Conservation (phyloP, 495 filamentous ascomycete genomes). For the Poronia punctata region DNA sequence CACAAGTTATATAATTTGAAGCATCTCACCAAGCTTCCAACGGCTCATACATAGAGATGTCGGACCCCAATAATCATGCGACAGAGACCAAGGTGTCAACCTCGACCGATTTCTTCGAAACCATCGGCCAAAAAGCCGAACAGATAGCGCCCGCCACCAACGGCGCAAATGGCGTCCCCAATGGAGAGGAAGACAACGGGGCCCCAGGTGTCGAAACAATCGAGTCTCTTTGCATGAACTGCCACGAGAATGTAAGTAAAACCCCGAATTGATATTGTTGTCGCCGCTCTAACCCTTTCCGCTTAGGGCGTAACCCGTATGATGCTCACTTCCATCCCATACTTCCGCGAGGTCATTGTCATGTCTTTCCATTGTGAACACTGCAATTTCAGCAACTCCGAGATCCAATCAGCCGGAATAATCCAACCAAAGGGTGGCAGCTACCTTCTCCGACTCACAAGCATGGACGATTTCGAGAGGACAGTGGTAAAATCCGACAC, state of each 20-base stretch:
- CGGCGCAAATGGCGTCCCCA: conserved; percentile 17
- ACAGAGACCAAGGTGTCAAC: conserved; percentile 6
- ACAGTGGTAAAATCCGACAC: conserved; percentile 89
- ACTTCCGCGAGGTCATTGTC: conserved; percentile 92
- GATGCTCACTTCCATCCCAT: conserved; percentile 84
- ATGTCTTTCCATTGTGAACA: conserved; percentile 92
- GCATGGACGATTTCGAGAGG: conserved; percentile 65
- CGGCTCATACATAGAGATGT: conserved; percentile 1
- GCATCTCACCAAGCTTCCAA: not conserved
- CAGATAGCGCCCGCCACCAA: conserved; percentile 34
- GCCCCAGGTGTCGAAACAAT: conserved; percentile 55
- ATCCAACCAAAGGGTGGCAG: conserved; percentile 84
- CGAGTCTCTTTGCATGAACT: conserved; percentile 50
- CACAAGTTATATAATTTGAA: conserved; percentile 3
- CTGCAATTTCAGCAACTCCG: conserved; percentile 82
- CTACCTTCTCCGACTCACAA: conserved; percentile 66
- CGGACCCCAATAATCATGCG: conserved; percentile 11
- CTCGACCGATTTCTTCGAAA: conserved; percentile 41
- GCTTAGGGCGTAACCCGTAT: conserved; percentile 74
- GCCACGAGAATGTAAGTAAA: conserved; percentile 66
- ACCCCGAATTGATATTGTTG: not conserved
- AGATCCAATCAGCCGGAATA: conserved; percentile 81
- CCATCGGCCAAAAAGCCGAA: conserved; percentile 48
- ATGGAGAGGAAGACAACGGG: conserved; percentile 38
- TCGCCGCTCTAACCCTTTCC: conserved; percentile 2